Percentiles rank a stretch among this genome's conserved stretches.
These are phyloP conservation scores for Brassica incana DNA, from an alignment of 345 rosid genomes.

Conservation along the genomic window DNA sequence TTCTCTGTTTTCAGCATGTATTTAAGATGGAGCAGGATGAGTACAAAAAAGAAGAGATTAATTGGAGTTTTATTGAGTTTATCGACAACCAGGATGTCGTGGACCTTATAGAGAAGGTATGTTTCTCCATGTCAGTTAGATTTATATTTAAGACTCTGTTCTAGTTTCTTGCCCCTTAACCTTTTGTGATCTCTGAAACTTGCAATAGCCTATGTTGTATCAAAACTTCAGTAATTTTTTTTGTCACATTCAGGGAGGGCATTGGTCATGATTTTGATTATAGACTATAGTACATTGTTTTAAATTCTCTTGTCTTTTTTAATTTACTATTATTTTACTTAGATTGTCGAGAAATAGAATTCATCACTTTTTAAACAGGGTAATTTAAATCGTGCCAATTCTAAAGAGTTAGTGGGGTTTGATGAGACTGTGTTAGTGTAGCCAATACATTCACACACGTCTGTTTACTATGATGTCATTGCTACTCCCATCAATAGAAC, in stretches of 20 bases:
- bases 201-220: constrained; percentile 15
- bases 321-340: neutral
- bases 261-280: constrained; percentile 1
- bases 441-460: constrained; percentile 2
- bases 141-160: neutral
- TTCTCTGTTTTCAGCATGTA: neutral
- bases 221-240: neutral
- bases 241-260: neutral
- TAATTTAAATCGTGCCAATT: constrained; percentile 1
- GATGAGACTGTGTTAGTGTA: constrained; percentile 1
- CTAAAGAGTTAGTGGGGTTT: constrained; percentile 10
- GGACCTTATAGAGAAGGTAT: neutral
- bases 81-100: neutral
- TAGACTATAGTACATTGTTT: constrained; percentile 6
- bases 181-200: neutral
- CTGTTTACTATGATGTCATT: constrained; percentile 9
- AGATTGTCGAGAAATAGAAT: neutral
- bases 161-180: neutral
- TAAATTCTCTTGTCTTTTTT: neutral
- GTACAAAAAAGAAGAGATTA: neutral
- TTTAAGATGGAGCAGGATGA: neutral
- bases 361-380: constrained; percentile 2
- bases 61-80: neutral
- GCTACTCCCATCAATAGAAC: constrained; percentile 3
- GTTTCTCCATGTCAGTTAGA: neutral